These are phyloP conservation scores for Melocanna baccifera DNA, from an alignment of 176 grass and related monocot species.

Conservation along the genomic window DNA sequence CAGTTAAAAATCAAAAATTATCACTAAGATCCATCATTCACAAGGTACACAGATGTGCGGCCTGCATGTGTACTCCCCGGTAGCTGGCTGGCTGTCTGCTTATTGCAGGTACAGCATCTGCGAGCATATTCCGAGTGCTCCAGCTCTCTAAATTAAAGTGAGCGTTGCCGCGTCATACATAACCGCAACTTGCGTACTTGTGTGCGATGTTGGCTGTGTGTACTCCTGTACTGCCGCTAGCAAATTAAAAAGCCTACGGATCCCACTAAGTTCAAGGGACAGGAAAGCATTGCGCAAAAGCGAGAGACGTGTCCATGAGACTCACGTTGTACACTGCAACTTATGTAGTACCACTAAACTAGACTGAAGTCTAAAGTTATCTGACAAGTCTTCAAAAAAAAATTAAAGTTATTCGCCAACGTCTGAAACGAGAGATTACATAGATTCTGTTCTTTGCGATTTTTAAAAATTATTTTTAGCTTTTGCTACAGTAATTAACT, in stretches of 20 bases:
- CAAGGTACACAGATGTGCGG: neutral
- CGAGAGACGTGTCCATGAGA: slow-evolving; percentile 15
- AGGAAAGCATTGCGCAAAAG: slow-evolving; percentile 24
- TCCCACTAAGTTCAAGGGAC: slow-evolving; percentile 15
- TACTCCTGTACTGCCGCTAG: neutral
- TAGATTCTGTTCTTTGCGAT: too few relatives aligned
- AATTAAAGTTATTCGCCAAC: neutral
- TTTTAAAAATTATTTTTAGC: too few relatives aligned
- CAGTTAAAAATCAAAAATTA: too few relatives aligned
- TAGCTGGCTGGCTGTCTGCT: neutral
- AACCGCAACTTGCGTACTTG: neutral
- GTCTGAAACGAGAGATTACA: neutral
- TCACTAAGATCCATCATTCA: neutral
- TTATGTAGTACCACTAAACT: slow-evolving; percentile 1
- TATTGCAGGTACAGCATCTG: slow-evolving; percentile 20
- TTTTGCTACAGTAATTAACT: too few relatives aligned
- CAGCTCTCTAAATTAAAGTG: neutral
- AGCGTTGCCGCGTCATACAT: neutral
- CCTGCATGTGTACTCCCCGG: neutral
- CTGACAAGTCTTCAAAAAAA: too few relatives aligned
- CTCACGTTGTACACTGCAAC: slow-evolving; percentile 24
- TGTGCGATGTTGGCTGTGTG: neutral
- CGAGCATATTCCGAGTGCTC: slow-evolving; percentile 1
- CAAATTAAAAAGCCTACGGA: neutral
- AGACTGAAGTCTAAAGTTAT: neutral